Evolutionary conservation across 805 yeast species (phyloP).

Genomic region (Zygoascus flipseniorum): DNA sequence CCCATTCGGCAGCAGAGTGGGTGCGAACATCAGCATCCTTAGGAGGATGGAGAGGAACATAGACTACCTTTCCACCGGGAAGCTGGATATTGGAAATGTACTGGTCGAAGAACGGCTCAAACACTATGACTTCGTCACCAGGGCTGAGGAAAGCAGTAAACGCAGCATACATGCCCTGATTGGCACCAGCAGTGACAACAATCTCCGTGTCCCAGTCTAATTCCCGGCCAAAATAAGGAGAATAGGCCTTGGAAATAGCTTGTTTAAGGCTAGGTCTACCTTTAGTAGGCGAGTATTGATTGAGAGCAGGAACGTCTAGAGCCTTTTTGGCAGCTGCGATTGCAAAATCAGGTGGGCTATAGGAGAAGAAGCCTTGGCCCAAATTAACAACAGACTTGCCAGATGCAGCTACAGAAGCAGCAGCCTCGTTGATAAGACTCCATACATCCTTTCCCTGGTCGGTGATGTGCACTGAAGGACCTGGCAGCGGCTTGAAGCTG

Average conservation of each 20-base stretch:
- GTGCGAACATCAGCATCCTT: slow-evolving; percentile 50
- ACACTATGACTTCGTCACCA: slow-evolving; percentile 93
- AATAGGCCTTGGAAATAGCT: slow-evolving; percentile 63
- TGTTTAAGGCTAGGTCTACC: slow-evolving; percentile 74
- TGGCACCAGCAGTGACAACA: slow-evolving; percentile 91
- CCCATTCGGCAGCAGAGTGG: slow-evolving; percentile 82
- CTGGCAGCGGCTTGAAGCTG: slow-evolving; percentile 11
- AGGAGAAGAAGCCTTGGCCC: slow-evolving; percentile 97
- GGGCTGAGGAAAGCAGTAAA: slow-evolving; percentile 76
- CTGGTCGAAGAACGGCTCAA: slow-evolving; percentile 96
- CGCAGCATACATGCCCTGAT: slow-evolving; percentile 84
- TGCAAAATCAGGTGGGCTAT: slow-evolving; percentile 93
- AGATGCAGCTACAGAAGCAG: slow-evolving; percentile 55
- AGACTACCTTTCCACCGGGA: slow-evolving; percentile 86
- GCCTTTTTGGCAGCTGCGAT: slow-evolving; percentile 73
- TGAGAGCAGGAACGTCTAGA: slow-evolving; percentile 59
- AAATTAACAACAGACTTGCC: slow-evolving; percentile 79
- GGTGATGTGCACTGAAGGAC: slow-evolving; percentile 16
- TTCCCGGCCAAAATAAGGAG: slow-evolving; percentile 52
- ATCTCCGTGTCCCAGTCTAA: slow-evolving; percentile 52
- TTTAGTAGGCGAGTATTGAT: slow-evolving; percentile 88
- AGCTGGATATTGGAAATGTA: slow-evolving; percentile 89
- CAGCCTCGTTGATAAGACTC: slow-evolving; percentile 91
- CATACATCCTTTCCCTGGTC: slow-evolving; percentile 71
- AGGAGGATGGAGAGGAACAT: slow-evolving; percentile 83